Conservation (phyloP, 192 early-diverging fungal genomes). For the Coemansia sp. region DNA sequence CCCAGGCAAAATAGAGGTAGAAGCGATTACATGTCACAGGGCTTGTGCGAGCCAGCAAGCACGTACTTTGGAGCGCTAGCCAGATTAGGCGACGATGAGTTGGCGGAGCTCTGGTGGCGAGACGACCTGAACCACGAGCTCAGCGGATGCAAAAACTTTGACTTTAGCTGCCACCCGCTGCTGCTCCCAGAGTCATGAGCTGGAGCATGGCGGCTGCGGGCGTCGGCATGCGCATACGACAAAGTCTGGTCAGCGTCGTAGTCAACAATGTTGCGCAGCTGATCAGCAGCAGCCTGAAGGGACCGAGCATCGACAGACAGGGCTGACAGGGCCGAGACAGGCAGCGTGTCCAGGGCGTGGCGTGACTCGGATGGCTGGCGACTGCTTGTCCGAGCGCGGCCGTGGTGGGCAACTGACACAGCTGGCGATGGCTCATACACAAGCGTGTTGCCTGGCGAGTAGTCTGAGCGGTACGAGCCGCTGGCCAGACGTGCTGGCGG, state of each 20-base stretch:
- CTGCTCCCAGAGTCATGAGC: constrained; percentile 8
- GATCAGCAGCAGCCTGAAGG: neutral
- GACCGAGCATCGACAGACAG: neutral
- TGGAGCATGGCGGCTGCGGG: neutral
- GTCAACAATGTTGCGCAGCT: neutral
- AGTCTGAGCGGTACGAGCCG: constrained; percentile 25
- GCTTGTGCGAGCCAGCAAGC: constrained; percentile 4
- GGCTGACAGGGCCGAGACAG: neutral
- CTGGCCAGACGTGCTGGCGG: constrained; percentile 44
- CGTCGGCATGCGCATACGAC: constrained; percentile 1
- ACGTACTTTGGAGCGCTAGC: constrained; percentile 9
- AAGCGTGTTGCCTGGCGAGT: constrained; percentile 45
- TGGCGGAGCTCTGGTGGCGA: constrained; percentile 16
- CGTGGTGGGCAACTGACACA: neutral
- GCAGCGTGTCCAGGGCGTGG: constrained; percentile 1
- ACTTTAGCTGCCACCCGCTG: constrained; percentile 46
- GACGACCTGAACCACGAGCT: constrained; percentile 53
- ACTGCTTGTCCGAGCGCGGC: constrained; percentile 2
- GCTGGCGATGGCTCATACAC: constrained; percentile 33
- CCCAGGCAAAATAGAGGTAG: neutral
- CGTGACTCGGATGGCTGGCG: constrained; percentile 9
- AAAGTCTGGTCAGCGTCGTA: constrained; percentile 11
- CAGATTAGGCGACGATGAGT: neutral
- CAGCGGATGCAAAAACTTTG: constrained; percentile 42
- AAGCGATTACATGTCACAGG: neutral